Percentiles rank a stretch among this genome's conserved stretches.
Conservation (phyloP, 2,329 filamentous ascomycete species). For the Cordyceps farinosa region DNA sequence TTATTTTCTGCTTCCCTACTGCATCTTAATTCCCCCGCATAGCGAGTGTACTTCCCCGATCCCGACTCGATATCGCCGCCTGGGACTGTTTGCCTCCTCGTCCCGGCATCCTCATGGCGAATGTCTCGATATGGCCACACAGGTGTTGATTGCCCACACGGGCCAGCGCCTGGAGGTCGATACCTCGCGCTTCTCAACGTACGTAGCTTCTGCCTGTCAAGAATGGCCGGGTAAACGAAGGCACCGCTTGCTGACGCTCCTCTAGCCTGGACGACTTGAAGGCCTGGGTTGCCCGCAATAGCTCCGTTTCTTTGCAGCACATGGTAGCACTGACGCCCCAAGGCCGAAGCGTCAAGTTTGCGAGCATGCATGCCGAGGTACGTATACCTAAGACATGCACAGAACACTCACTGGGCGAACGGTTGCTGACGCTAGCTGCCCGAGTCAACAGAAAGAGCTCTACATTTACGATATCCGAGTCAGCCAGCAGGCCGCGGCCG, state of each 20-base stretch:
- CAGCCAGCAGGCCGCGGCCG: constrained; percentile 54
- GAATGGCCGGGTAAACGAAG: background rate
- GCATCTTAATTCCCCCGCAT: background rate
- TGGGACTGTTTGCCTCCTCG: constrained; percentile 23
- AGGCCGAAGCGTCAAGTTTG: constrained; percentile 78
- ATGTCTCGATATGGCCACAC: constrained; percentile 75
- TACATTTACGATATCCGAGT: constrained; percentile 87
- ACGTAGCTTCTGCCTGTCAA: constrained; percentile 30
- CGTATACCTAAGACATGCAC: constrained; percentile 24
- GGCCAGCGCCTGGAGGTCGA: constrained; percentile 82
- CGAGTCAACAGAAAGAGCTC: constrained; percentile 69
- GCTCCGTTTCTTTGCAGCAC: constrained; percentile 68
- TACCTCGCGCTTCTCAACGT: constrained; percentile 71
- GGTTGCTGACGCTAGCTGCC: constrained; percentile 14
- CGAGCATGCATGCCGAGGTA: constrained; percentile 78
- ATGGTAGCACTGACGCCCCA: constrained; percentile 84
- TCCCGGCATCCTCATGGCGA: constrained; percentile 33
- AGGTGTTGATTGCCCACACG: constrained; percentile 89
- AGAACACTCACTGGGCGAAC: background rate
- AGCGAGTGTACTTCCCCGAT: background rate
- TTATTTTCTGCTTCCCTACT: background rate
- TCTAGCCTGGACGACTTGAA: constrained; percentile 78
- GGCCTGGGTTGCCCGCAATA: constrained; percentile 72
- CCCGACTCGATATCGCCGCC: constrained; percentile 17
- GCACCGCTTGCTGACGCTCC: constrained; percentile 22